Base-by-base conservation (phyloP, 2,329 filamentous ascomycete genomes). In the Microsporum canis region DNA sequence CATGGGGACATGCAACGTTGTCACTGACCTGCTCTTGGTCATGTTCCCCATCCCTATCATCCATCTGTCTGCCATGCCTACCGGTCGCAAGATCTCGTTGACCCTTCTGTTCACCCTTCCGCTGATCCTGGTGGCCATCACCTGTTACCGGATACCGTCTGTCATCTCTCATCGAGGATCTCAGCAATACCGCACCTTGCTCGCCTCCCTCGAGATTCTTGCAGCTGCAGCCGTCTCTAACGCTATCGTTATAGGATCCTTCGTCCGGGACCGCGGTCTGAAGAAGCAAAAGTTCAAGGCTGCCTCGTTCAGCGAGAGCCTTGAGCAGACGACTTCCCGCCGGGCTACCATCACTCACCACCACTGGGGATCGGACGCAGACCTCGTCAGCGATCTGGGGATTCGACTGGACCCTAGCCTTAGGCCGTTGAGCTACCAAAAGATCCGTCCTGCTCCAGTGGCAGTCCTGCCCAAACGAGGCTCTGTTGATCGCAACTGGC, bases 1-100 rank as follows among this genome's bases (percentile, higher is more conserved):
- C 33, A 94, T 96, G 87, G 90, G 89, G n/a, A 81, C 83, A 4
- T 88, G 88, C 73, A 94, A 96, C 70, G 86, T 96, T 63, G 76
- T 95, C 36, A 96, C 92, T 14, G 94, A 99, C 71, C 75, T 96
- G 1, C 78, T 96, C 0, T 84, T 99, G 7, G 85, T 97, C 65
- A 80, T 88, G 59, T 96, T 96, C 66, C 94, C 94, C 0, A 88
- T 96, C 31, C 88, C 91, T 0, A 89, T 97, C 67, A 91, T 97
- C 63, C 73, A 95, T 38, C 81, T 82, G 58, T 94, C 89, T 55
- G 80, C 84, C 10, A 92, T 96, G 84, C 79, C 81, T 0, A 67
- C 86, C 23, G 89, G 86, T 71, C 85, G 88, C 45, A 96, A 96
- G 74, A 65, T 91, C 8, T 88, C 89, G 63, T 84, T 97, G 10